Percentiles rank a stretch among this genome's conserved stretches.
These are phyloP conservation scores for Magnusiomyces ingens DNA, from an alignment of 1,139 yeast species.

Conservation along the genomic window DNA sequence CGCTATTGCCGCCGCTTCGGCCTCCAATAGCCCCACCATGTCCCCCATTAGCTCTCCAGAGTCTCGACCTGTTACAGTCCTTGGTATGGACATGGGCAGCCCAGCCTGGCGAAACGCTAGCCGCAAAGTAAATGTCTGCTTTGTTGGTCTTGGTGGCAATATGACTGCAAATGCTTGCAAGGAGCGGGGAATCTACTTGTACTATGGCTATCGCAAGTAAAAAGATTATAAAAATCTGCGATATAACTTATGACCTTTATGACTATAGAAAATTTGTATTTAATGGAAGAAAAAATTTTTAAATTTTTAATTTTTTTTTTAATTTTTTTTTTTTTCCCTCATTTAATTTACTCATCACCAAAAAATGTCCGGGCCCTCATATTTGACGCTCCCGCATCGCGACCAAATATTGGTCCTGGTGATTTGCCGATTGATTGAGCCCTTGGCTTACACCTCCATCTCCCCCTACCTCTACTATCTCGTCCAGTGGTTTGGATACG, in stretches of 20 bases:
- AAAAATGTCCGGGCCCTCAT: constrained; percentile 8
- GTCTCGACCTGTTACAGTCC: constrained; percentile 17
- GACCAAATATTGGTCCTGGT: constrained; percentile 26
- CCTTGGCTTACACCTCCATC: constrained; percentile 53
- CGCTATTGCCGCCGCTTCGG: constrained; percentile 11
- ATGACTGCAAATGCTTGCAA: constrained; percentile 26
- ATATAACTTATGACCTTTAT: neutral
- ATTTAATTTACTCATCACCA: neutral
- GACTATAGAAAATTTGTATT: neutral
- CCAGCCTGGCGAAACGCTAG: constrained; percentile 30
- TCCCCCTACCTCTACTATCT: constrained; percentile 58
- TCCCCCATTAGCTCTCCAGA: constrained; percentile 8
- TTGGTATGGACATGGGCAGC: constrained; percentile 24
- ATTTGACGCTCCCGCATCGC: constrained; percentile 26
- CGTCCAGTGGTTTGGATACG: constrained; percentile 51
- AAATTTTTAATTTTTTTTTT: neutral
- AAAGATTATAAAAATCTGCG: neutral
- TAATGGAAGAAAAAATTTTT: neutral
- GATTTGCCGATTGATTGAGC: constrained; percentile 45
- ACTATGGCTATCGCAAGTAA: constrained; percentile 27
- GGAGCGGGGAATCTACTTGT: constrained; percentile 34
- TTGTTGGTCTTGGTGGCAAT: constrained; percentile 32
- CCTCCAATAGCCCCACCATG: constrained; percentile 6
- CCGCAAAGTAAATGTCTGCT: constrained; percentile 31
- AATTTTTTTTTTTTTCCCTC: neutral